These are phyloP conservation scores for Diutina sp. DNA, from an alignment of 1,139 yeast genomes.

Conservation along the genomic window DNA sequence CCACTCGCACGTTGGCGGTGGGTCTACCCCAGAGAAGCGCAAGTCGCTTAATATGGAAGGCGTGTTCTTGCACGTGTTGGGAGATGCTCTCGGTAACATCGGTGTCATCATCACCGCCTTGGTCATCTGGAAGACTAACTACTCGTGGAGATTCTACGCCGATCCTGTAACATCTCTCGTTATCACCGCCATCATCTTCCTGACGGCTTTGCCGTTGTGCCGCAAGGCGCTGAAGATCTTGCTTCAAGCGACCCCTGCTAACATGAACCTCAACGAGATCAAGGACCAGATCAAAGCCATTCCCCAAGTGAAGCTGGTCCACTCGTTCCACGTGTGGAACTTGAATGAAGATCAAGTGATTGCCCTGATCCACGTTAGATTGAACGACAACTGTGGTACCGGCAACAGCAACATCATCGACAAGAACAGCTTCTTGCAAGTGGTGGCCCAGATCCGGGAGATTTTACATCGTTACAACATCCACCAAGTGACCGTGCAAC, in stretches of 20 bases:
- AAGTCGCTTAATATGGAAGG: conserved; percentile 93
- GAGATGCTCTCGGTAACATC: conserved; percentile 91
- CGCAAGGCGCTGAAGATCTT: conserved; percentile 77
- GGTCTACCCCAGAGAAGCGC: conserved; percentile 10
- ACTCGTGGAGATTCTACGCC: conserved; percentile 71
- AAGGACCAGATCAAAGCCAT: conserved; percentile 53
- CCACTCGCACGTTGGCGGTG: conserved; percentile 8
- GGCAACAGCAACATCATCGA: conserved; percentile 9
- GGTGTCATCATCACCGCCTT: conserved; percentile 88
- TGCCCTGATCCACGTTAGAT: conserved; percentile 81
- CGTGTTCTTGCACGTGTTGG: conserved; percentile 86
- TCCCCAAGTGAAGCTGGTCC: conserved; percentile 71
- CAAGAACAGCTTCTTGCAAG: conserved; percentile 41
- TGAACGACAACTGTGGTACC: conserved; percentile 26
- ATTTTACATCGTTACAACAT: conserved; percentile 77
- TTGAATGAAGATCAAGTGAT: conserved; percentile 77
- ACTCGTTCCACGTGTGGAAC: conserved; percentile 96
- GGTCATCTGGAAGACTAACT: conserved; percentile 88
- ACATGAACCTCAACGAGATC: conserved; percentile 65
- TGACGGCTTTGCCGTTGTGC: conserved; percentile 86
- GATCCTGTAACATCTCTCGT: conserved; percentile 82
- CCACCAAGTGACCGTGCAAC: conserved; percentile 92
- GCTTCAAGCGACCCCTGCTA: conserved; percentile 84
- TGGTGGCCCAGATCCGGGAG: conserved; percentile 66
- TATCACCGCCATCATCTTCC: conserved; percentile 78